These are phyloP conservation scores for Trichoderma parareesei DNA, from an alignment of 495 filamentous ascomycete genomes.

Conservation along the genomic window DNA sequence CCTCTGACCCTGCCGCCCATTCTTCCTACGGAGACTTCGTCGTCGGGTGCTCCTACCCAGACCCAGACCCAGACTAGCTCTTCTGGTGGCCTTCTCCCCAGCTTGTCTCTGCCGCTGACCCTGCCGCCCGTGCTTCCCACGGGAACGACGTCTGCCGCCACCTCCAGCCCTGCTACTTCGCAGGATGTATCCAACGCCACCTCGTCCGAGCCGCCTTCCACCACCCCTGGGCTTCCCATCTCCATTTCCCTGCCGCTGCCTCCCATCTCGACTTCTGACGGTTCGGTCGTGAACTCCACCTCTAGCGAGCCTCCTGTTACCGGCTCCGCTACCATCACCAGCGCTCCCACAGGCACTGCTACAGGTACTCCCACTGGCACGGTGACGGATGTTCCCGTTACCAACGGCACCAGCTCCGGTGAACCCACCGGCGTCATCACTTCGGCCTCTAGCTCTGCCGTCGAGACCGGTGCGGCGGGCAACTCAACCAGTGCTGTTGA, in stretches of 20 bases:
- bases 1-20: neutral
- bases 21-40: neutral
- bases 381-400: neutral
- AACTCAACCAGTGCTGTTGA: neutral
- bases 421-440: neutral
- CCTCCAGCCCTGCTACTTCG: neutral
- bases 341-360: neutral
- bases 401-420: neutral
- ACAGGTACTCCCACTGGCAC: neutral
- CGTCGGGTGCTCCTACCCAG: neutral
- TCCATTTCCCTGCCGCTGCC: neutral
- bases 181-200: neutral
- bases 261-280: neutral
- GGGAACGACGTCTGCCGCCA: neutral
- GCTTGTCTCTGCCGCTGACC: neutral
- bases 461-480: neutral
- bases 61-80: neutral
- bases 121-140: conserved; percentile 5
- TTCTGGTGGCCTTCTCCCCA: neutral
- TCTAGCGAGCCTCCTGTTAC: neutral
- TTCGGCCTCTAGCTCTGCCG: neutral
- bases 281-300: conserved; percentile 6
- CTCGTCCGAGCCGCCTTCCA: neutral
- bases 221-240: neutral
- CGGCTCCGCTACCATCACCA: neutral